Conservation (phyloP, 2,329 filamentous ascomycete genomes). For the Massarina eburnea region DNA sequence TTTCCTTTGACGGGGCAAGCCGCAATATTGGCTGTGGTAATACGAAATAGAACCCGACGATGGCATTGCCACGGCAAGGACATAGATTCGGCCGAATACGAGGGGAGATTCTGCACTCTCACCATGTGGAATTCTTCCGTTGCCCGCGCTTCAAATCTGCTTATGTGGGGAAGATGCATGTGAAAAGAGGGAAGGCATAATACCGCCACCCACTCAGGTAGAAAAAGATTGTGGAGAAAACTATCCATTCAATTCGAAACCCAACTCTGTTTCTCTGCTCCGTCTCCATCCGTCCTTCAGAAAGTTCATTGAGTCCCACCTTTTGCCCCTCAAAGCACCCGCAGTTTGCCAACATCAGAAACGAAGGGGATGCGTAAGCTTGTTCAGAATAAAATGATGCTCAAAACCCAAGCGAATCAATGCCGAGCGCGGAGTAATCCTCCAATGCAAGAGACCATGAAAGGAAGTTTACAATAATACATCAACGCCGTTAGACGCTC, state of each 20-base stretch:
- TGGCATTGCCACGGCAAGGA: not conserved
- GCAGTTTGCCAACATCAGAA: constrained; percentile 1
- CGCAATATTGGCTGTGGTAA: constrained; percentile 9
- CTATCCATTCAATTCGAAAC: not conserved
- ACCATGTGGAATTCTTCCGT: not conserved
- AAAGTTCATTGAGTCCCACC: not conserved
- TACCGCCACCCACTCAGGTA: too few relatives aligned
- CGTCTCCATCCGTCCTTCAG: not conserved
- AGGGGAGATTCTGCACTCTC: not conserved
- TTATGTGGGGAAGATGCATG: not conserved
- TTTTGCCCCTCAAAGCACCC: not conserved
- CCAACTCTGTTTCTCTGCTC: not conserved
- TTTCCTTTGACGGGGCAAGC: constrained; percentile 9
- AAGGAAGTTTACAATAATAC: constrained; percentile 1
- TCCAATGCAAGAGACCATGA: constrained; percentile 14
- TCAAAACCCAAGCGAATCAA: constrained; percentile 1
- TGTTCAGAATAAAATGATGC: constrained; percentile 12
- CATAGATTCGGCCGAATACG: not conserved
- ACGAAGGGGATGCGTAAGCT: constrained; percentile 11
- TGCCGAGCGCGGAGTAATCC: constrained; percentile 5
- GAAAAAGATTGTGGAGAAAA: not conserved
- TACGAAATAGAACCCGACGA: not conserved
- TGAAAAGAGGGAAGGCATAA: not conserved
- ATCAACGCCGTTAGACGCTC: constrained; percentile 12
- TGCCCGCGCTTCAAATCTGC: not conserved